Percentiles rank a stretch among this genome's conserved stretches.
These are phyloP conservation scores for Hericium alpestre DNA, from an alignment of 768 basidiomycete genomes.

Conservation along the genomic window DNA sequence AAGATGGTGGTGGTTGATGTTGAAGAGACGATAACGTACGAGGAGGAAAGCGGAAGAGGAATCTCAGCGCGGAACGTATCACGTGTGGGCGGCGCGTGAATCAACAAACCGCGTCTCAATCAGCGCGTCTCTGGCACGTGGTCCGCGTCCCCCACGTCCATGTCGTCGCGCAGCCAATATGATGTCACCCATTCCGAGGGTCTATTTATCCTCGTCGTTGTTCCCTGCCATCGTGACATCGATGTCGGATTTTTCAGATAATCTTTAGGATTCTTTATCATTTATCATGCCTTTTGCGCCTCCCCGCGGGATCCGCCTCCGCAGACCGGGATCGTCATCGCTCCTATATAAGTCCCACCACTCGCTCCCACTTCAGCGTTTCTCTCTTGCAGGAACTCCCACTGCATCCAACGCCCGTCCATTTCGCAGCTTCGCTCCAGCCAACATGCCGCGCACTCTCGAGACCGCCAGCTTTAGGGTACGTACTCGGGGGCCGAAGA, in stretches of 20 bases:
- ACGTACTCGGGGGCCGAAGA: background rate
- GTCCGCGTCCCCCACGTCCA: background rate
- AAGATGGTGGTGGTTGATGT: background rate
- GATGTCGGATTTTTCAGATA: background rate
- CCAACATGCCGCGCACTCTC: constrained; percentile 10
- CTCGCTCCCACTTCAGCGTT: background rate
- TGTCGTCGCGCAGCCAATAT: too few species aligned
- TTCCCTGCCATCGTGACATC: background rate
- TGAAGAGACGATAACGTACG: background rate
- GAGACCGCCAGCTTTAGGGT: constrained; percentile 12
- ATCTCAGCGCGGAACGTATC: background rate
- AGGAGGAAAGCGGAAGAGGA: too few species aligned
- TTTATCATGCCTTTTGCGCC: background rate
- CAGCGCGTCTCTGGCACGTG: background rate
- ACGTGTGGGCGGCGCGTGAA: background rate
- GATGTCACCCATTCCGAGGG: too few species aligned
- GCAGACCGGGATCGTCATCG: background rate
- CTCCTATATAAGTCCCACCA: background rate
- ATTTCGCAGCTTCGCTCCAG: background rate
- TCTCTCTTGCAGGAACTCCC: background rate
- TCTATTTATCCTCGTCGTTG: too few species aligned
- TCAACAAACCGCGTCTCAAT: background rate
- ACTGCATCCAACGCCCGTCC: background rate
- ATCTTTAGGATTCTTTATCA: background rate
- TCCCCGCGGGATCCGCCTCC: background rate